Base-by-base conservation (phyloP, 371 early-diverging fungal genomes). In the Actinomortierella wolfii region DNA sequence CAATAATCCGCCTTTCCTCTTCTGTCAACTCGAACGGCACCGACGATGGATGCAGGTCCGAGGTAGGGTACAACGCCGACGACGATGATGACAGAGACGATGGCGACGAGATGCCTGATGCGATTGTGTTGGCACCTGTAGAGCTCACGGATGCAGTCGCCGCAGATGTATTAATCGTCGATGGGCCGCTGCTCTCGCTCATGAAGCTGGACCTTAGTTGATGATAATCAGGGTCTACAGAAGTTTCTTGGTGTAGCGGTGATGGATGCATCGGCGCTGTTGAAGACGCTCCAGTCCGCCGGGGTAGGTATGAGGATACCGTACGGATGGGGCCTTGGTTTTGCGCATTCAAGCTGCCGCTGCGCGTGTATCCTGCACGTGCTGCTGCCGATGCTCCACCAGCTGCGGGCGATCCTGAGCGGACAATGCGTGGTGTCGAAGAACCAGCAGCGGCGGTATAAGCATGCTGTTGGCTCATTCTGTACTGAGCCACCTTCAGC, bases 21-120 rank as follows among this genome's bases (percentile, higher is more conserved):
- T 73, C 74, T 23, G 67, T 59, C 15, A 73, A 57, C 45, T 66
- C 63, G n/a, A 66, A 73, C 17, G 67, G 74, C n/a, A 56, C 51
- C 3, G 48, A 57, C 14, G 71, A 41, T 9, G 54, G 58, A 23
- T 65, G 71, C 2, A 70, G 56, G 14, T 70, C 71, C 20, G 65
- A 70, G 2, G 58, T 70, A 2, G 71, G 71, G 40, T 70, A 70
- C 2, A 65, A 24, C 9, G 65, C 71, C 6, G 59, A 56, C 24
- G 62, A 65, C n/a, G 61, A 61, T 0, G 51, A 42, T 7, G 28
- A 34, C 34, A 11, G 11, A 4, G 34, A 34, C 34, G 34, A 34
- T 34, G 34, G 34, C 4, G 34, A 34, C 34, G 34, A 34, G 34
- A 34, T 34, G 34, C 34, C 34, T 11, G 34, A 34, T 11, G 34